Base-by-base conservation (phyloP, 108 stramenopile genomes). In the Epipyxis sp. region DNA sequence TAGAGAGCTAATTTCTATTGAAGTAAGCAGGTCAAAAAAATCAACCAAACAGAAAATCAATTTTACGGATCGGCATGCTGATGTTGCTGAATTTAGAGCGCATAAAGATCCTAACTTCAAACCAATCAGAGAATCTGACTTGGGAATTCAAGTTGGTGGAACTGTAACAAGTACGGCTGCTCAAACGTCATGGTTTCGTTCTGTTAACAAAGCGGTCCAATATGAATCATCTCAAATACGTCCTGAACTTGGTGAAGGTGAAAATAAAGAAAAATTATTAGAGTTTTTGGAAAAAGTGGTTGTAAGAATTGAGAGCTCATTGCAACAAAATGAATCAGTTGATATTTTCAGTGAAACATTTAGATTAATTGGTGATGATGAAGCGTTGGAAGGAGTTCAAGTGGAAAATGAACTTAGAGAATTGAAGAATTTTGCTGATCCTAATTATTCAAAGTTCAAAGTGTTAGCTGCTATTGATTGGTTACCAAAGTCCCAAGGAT, bases 281-380 rank as follows among this genome's bases (percentile, higher is more conserved):
- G 69, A 16, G 0, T 81, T 84, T 41, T 79, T 87, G 54, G 37
- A 59, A 6, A 59, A 41, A 25, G 72, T 65, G 44, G 37, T 45
- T n/a, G 82, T 83, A 1, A 39, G 58, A 32, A 77, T 90, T 42
- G 90, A 90, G 62, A 59, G 72, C 2, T 86, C 87, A 29, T 79
- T 90, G n/a, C 86, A 88, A 68, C 87, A 90, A 76, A 90, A 90
- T 59, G 90, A 90, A 65, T 85, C 85, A 3, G 86, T 90, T 30
- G 88, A 90, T 74, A 87, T 89, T 6, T 90, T 89, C 77, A 39
- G 43, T 42, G 71, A 74, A 10, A 74, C 71, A 6, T 74, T 74
- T 42, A 37, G 50, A 30, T 29, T 74, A 37, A 77, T 69, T 69
- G 76, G 77, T 58, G 82, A 83, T n/a, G 82, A 80, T 30, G 82